These are phyloP conservation scores for Harringtonia lauricola DNA, from an alignment of 2,329 filamentous ascomycete genomes.

Conservation along the genomic window DNA sequence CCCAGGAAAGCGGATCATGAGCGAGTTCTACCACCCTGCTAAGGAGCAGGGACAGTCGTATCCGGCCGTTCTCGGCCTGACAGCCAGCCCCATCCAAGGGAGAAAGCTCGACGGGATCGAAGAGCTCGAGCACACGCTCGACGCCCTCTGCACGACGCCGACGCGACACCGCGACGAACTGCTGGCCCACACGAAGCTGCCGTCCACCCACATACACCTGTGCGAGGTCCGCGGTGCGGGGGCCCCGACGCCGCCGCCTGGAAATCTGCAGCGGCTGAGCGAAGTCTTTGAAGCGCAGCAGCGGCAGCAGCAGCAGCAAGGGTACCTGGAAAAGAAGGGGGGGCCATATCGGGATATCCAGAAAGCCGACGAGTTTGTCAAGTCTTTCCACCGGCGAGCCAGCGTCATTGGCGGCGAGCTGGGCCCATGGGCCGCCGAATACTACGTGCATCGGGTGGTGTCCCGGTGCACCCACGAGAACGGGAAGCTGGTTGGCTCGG, in stretches of 20 bases:
- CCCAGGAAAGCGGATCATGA: slow-evolving; percentile 62
- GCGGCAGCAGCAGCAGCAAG: background rate
- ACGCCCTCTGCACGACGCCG: slow-evolving; percentile 60
- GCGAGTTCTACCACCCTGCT: slow-evolving; percentile 51
- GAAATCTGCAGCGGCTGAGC: slow-evolving; percentile 32
- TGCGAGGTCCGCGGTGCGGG: slow-evolving; percentile 25
- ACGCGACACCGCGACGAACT: slow-evolving; percentile 59
- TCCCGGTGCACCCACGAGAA: slow-evolving; percentile 10
- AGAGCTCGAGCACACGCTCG: slow-evolving; percentile 56
- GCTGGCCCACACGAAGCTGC: slow-evolving; percentile 55
- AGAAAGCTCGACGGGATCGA: slow-evolving; percentile 43
- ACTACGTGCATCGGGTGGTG: slow-evolving; percentile 46
- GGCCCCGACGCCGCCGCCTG: background rate
- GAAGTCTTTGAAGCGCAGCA: background rate
- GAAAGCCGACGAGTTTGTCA: slow-evolving; percentile 38
- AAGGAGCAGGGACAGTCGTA: slow-evolving; percentile 25
- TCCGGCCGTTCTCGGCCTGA: slow-evolving; percentile 67
- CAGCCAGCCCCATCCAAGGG: slow-evolving; percentile 64
- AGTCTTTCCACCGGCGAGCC: slow-evolving; percentile 38
- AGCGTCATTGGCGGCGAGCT: slow-evolving; percentile 42
- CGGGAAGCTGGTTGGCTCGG: slow-evolving; percentile 3
- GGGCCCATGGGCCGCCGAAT: slow-evolving; percentile 58
- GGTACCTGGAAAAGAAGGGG: too few relatives aligned
- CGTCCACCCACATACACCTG: slow-evolving; percentile 32
- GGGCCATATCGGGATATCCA: too few relatives aligned